Base-by-base conservation (phyloP, 306 rosid species). In the Vachellia collinsii region DNA sequence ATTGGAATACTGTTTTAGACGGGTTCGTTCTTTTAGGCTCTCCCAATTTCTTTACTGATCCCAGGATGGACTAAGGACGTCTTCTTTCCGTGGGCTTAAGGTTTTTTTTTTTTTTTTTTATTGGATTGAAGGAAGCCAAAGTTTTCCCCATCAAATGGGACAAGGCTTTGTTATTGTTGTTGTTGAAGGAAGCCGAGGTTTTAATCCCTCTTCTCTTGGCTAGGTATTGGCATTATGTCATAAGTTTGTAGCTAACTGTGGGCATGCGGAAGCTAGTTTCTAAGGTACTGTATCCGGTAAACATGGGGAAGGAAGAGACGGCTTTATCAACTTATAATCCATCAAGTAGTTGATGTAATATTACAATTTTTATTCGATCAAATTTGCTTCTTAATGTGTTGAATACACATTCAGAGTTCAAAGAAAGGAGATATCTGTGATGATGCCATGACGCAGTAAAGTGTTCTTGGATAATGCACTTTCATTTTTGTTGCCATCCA, bases 291-390 rank as follows among this genome's bases (percentile, higher is more conserved):
- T 65, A 36, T 65, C 46, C 46, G 16, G 46, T 8, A 1, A 41
- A 42, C n/a, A 37, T 13, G 5, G 51, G 51, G 17, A 41, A 59
- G 59, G 11, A 59, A 12, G 62, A 72, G 13, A 65, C 23, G 54
- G 17, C 34, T 29, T 83, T 46, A 37, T 62, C 47, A 47, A 70
- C 2, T 23, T 36, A 16, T 53, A 76, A 80, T 80, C 73, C 44
- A 41, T 80, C 71, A 34, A 72, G 22, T 63, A 38, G 22, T 77
- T 74, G 51, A 53, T 76, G 72, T 46, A 19, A 66, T 9, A 29
- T 11, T 46, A 54, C 76, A 9, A 29, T 79, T 83, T 6, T 9
- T 39, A 53, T 79, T 62, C 76, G 79, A 36, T 70, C 44, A 62
- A 34, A 53, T 80, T 54, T 77, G 48, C 51, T 11, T 69, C 64